Evolutionary conservation across 2,329 filamentous ascomycete genomes (phyloP).

Genomic region (Aspergillus novoparasiticus): DNA sequence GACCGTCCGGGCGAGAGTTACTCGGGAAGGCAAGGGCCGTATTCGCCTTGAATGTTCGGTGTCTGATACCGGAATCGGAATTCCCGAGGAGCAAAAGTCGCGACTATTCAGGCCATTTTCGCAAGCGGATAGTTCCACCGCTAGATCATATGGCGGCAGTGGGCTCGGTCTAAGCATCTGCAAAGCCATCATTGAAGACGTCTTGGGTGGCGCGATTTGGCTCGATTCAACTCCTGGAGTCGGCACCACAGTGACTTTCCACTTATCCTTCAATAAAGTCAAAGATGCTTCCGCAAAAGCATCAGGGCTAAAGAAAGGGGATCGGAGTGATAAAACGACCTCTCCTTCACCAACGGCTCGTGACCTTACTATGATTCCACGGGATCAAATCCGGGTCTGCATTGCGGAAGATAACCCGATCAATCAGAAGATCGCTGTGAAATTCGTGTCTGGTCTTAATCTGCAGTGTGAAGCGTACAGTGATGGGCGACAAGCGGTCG

Average conservation of each 20-base stretch:
- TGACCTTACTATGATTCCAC: constrained; percentile 72
- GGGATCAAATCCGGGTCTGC: constrained; percentile 80
- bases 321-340: constrained; percentile 45
- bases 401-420: constrained; percentile 95
- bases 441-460: constrained; percentile 83
- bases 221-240: constrained; percentile 73
- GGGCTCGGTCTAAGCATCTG: constrained; percentile 91
- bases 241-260: constrained; percentile 71
- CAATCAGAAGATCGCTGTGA: constrained; percentile 91
- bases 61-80: constrained; percentile 87
- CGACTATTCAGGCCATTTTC: constrained; percentile 92
- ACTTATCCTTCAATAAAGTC: constrained; percentile 82
- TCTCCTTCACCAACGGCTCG: constrained; percentile 53
- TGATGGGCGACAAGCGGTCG: constrained; percentile 84
- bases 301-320: constrained; percentile 54
- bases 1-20: constrained; percentile 75
- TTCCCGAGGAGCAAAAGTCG: constrained; percentile 72
- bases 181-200: constrained; percentile 89
- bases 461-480: constrained; percentile 87
- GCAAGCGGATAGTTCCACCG: constrained; percentile 88
- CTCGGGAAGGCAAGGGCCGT: constrained; percentile 68
- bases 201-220: constrained; percentile 84
- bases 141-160: constrained; percentile 87
- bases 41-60: constrained; percentile 83
- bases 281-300: constrained; percentile 58